Evolutionary conservation across 2,329 filamentous ascomycete species (phyloP), one percentile per base, ranked within the genome.

Genomic region (Capronia americana): DNA sequence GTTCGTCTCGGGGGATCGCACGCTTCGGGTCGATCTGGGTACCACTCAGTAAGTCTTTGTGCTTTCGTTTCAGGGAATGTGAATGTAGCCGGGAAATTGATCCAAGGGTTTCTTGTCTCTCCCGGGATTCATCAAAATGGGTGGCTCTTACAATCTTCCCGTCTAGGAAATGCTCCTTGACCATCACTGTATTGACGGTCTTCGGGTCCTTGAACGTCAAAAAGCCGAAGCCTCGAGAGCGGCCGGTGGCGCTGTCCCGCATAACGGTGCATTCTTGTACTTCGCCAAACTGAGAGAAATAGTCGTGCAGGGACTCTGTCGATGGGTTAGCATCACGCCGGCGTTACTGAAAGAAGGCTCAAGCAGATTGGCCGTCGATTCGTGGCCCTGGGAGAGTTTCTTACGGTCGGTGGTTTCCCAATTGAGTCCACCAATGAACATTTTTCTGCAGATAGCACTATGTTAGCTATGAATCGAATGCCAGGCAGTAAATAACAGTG

Each of bases 181-280:
- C 95, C 95, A 99, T 99, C 70, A 99, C 95, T 72, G 93, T 96
- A 77, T 99, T 99, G 72, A 99, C 95, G 3, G 92, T 97, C 82
- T 97, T 97, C 56, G 95, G 91, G 76, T 99, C 95, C 77, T 92
- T 96, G 84, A 99, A 99, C 0, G 95, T 99, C 69, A 99, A 84
- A 81, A 99, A 99, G 32, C 95, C 95, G 74, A 99, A 99, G 26
- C 95, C 95, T 79, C 95, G 88, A 32, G 95, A 98, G 69, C 95
- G 89, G 51, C 95, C 95, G 10, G 93, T 96, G 57, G 92, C 91
- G 68, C 93, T 93, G 79, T 99, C 95, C 71, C 95, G 88, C 95
- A 99, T 99, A n/a, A 99, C 95, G 17, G 95, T 99, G 78, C 95
- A 98, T 82, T 99, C 95, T 32, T 94, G 87, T 53, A 99, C 95